These are phyloP conservation scores for Fagopyrum esculentum DNA, from an alignment of 148 eudicot genomes.

Conservation along the genomic window DNA sequence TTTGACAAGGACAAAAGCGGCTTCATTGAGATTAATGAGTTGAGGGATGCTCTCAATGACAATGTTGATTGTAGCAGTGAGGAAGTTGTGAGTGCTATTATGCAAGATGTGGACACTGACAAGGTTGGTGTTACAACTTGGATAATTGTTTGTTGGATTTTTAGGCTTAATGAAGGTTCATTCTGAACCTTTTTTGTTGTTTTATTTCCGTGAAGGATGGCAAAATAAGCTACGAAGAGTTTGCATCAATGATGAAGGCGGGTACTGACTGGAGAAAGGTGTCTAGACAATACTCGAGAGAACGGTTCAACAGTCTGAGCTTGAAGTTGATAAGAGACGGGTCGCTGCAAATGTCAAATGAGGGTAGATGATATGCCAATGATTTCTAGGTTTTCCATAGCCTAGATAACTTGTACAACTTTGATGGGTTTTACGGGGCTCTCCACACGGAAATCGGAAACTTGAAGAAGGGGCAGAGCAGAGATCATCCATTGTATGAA, in stretches of 20 bases:
- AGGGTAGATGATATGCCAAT: conserved; percentile 28
- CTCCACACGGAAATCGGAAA: neutral
- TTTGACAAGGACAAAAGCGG: conserved; percentile 64
- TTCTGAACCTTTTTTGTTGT: neutral
- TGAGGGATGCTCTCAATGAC: conserved; percentile 56
- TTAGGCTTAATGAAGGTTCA: neutral
- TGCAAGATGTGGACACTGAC: conserved; percentile 78
- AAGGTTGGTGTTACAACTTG: conserved; percentile 31
- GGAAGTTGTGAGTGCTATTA: conserved; percentile 63
- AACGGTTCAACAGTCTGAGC: conserved; percentile 69
- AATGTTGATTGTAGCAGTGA: conserved; percentile 42
- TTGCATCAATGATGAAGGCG: conserved; percentile 73
- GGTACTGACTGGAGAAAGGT: conserved; percentile 87
- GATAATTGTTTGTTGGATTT: no score
- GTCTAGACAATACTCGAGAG: conserved; percentile 74
- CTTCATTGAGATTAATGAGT: conserved; percentile 69
- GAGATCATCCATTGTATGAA: neutral
- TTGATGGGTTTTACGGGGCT: neutral
- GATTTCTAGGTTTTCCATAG: no score
- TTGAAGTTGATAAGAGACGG: conserved; percentile 62
- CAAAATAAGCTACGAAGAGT: conserved; percentile 73
- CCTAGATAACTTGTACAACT: neutral
- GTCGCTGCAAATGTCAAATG: conserved; percentile 33
- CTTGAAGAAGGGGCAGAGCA: neutral
- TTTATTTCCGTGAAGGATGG: conserved; percentile 44